These are phyloP conservation scores for Phytophthora sansomeana DNA, from an alignment of 352 stramenopile genomes.

Conservation along the genomic window DNA sequence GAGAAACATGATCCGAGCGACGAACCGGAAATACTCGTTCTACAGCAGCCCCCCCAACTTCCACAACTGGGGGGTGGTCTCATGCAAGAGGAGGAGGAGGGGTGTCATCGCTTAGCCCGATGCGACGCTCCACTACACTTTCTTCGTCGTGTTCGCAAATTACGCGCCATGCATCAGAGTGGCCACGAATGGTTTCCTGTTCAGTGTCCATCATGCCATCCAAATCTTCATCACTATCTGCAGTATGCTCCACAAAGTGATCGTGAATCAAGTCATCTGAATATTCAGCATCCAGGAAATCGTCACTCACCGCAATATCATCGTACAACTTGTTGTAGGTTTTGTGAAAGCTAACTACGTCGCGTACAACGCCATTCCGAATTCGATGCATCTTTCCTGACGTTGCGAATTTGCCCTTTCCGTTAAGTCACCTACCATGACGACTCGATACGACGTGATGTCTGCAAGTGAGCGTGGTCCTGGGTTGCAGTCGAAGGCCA, in stretches of 20 bases:
- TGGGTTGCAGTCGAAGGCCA: neutral
- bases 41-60: neutral
- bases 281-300: neutral
- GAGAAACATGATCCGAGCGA: neutral
- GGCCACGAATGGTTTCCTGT: neutral
- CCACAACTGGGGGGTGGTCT: no score
- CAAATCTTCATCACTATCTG: neutral
- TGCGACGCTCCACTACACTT: neutral
- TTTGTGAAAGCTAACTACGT: slow-evolving; percentile 7
- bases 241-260: neutral
- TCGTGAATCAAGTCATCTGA: neutral
- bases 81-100: no score
- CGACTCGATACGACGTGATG: slow-evolving; percentile 1
- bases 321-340: slow-evolving; percentile 1
- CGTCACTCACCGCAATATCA: neutral
- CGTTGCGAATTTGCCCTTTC: neutral
- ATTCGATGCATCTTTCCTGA: slow-evolving; percentile 8
- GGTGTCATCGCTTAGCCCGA: neutral
- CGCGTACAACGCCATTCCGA: neutral
- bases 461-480: neutral
- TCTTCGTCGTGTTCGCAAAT: neutral
- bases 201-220: neutral
- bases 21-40: neutral
- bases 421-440: slow-evolving; percentile 4
- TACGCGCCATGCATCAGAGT: slow-evolving; percentile 1